Evolutionary conservation across 176 grass and related monocot species (phyloP).

Genomic region (Poa annua): DNA sequence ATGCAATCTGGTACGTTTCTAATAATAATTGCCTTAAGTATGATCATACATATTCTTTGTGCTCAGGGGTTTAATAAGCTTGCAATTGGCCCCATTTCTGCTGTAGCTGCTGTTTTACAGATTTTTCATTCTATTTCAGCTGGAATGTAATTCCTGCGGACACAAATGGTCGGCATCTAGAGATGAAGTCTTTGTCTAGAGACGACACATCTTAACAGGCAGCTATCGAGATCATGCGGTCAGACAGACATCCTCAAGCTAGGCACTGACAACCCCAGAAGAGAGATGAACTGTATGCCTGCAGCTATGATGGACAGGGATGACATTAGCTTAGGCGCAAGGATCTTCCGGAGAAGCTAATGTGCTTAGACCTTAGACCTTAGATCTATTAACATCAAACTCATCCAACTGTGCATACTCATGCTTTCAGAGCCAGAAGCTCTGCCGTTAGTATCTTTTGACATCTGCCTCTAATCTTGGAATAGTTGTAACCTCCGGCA

Average conservation of each 20-base stretch:
- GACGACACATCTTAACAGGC: conserved; percentile 79
- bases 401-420: neutral
- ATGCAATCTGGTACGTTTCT: conserved; percentile 3
- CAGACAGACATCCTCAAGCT: conserved; percentile 54
- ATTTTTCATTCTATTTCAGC: conserved; percentile 48
- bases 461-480: neutral
- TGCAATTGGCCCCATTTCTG: conserved; percentile 23
- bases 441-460: neutral
- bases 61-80: conserved; percentile 1
- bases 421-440: neutral
- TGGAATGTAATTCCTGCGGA: conserved; percentile 88
- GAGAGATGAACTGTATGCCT: conserved; percentile 35
- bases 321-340: neutral
- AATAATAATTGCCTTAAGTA: neutral
- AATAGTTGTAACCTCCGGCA: neutral
- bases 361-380: conserved; percentile 21
- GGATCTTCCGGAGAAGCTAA: neutral
- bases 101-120: neutral
- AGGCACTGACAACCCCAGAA: conserved; percentile 15
- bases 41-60: neutral
- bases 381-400: neutral
- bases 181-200: conserved; percentile 53
- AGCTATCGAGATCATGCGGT: conserved; percentile 59
- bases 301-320: conserved; percentile 31
- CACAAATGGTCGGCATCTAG: conserved; percentile 59